These are phyloP conservation scores for Lachnellula arida DNA, from an alignment of 2,329 filamentous ascomycete genomes.

Conservation along the genomic window DNA sequence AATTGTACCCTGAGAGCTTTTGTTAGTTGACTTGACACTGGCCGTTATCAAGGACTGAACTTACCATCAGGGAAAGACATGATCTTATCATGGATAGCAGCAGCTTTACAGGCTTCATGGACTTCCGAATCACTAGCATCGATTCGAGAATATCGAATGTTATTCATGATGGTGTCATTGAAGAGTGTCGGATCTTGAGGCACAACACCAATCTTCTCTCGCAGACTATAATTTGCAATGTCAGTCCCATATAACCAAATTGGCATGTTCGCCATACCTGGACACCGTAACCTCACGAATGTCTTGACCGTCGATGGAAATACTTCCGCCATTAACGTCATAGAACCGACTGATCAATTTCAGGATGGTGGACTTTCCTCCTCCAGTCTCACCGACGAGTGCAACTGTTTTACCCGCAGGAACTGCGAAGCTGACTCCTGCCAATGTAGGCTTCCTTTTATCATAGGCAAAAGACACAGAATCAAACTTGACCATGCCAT, in stretches of 20 bases:
- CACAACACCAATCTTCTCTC: constrained; percentile 49
- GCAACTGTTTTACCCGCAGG: constrained; percentile 38
- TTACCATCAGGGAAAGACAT: constrained; percentile 51
- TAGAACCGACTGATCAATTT: constrained; percentile 43
- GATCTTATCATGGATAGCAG: constrained; percentile 56
- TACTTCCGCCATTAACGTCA: constrained; percentile 36
- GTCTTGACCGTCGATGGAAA: constrained; percentile 35
- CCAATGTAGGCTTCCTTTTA: constrained; percentile 31
- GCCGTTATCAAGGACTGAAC: constrained; percentile 30
- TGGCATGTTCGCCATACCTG: constrained; percentile 42
- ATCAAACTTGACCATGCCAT: constrained; percentile 32
- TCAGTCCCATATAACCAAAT: not conserved
- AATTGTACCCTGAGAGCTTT: constrained; percentile 36
- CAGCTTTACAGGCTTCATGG: constrained; percentile 48
- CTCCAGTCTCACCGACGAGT: constrained; percentile 43
- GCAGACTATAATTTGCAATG: constrained; percentile 18
- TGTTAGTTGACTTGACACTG: not conserved
- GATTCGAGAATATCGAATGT: constrained; percentile 29
- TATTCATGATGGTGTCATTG: constrained; percentile 44
- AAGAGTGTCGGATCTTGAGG: constrained; percentile 54
- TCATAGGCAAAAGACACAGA: constrained; percentile 36
- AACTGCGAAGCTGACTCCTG: constrained; percentile 33
- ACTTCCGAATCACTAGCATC: constrained; percentile 28
- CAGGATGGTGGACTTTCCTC: constrained; percentile 41
- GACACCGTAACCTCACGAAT: constrained; percentile 39